A percentile compares a stretch with the other conserved stretches of the same genome.
Evolutionary conservation across 768 basidiomycete genomes (phyloP).

Genomic region (Naganishia kalamii): DNA sequence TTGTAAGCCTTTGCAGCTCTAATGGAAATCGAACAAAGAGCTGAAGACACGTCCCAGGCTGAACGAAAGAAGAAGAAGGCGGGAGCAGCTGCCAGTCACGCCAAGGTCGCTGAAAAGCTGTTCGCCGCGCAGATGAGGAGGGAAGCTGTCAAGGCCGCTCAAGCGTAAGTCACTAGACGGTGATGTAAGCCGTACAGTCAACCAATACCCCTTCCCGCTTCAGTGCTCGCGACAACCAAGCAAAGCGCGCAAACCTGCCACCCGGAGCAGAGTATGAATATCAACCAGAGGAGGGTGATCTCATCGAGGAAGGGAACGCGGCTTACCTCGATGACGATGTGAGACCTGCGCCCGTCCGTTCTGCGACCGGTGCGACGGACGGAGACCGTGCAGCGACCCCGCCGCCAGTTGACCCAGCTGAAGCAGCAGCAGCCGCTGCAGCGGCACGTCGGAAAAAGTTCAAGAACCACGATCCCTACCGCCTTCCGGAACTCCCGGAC

Average conservation of each 20-base stretch:
- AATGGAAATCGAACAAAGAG: constrained; percentile 15
- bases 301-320: constrained; percentile 59
- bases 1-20: constrained; percentile 55
- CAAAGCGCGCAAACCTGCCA: not conserved
- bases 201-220: not conserved
- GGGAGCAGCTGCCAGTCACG: constrained; percentile 79
- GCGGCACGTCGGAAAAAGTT: constrained; percentile 47
- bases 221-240: constrained; percentile 17
- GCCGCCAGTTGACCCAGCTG: too few relatives aligned
- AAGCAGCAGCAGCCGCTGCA: constrained; percentile 48
- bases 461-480: constrained; percentile 68
- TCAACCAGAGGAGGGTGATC: constrained; percentile 50
- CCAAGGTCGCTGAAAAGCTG: constrained; percentile 79
- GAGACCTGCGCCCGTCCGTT: not conserved
- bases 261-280: constrained; percentile 17
- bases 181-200: not conserved
- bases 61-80: constrained; percentile 85
- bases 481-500: constrained; percentile 65
- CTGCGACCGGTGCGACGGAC: too few relatives aligned
- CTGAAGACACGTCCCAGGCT: constrained; percentile 51
- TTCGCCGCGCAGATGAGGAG: constrained; percentile 88
- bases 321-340: constrained; percentile 84
- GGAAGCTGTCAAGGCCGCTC: constrained; percentile 66
- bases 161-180: constrained; percentile 36
- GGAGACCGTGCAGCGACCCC: too few relatives aligned